Evolutionary conservation across 2,329 filamentous ascomycete species (phyloP).

Genomic region (Penicillium paneum): DNA sequence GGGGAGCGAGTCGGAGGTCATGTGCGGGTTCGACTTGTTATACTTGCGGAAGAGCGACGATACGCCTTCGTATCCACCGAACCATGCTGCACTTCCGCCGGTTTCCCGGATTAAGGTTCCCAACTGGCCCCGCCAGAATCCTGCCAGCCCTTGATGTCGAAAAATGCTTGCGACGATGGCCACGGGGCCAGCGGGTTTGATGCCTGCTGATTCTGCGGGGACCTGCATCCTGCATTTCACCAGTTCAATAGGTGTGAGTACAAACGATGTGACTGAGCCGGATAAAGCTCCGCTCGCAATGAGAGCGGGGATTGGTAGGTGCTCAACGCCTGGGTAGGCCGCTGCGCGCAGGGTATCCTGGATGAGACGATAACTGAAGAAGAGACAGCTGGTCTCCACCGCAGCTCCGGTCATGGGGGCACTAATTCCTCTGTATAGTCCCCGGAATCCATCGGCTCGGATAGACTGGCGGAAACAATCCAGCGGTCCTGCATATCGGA

Average conservation of each 20-base stretch:
- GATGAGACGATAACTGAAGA: conserved; percentile 77
- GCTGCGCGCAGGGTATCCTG: conserved; percentile 63
- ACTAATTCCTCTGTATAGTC: conserved; percentile 88
- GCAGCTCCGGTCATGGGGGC: conserved; percentile 88
- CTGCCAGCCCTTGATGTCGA: conserved; percentile 72
- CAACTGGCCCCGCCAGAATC: conserved; percentile 94
- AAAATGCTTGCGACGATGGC: conserved; percentile 76
- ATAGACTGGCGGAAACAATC: conserved; percentile 92
- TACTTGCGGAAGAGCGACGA: conserved; percentile 65
- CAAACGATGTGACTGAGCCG: conserved; percentile 82
- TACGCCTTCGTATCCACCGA: conserved; percentile 81
- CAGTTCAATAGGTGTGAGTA: conserved; percentile 91
- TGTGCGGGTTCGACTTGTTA: conserved; percentile 12
- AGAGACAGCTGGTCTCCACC: conserved; percentile 85
- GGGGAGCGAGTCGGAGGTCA: conserved; percentile 57
- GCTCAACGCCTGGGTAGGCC: conserved; percentile 53
- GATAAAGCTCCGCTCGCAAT: conserved; percentile 79
- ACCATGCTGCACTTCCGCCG: conserved; percentile 92
- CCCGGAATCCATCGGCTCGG: conserved; percentile 70
- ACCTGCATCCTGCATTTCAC: conserved; percentile 99
- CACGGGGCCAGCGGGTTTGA: conserved; percentile 59
- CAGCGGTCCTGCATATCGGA: conserved; percentile 78
- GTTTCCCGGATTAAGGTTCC: conserved; percentile 93
- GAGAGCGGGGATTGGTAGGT: conserved; percentile 71
- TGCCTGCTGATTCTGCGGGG: conserved; percentile 44